Conservation (phyloP, 2,329 filamentous ascomycete species). For the Neonectria sp. region DNA sequence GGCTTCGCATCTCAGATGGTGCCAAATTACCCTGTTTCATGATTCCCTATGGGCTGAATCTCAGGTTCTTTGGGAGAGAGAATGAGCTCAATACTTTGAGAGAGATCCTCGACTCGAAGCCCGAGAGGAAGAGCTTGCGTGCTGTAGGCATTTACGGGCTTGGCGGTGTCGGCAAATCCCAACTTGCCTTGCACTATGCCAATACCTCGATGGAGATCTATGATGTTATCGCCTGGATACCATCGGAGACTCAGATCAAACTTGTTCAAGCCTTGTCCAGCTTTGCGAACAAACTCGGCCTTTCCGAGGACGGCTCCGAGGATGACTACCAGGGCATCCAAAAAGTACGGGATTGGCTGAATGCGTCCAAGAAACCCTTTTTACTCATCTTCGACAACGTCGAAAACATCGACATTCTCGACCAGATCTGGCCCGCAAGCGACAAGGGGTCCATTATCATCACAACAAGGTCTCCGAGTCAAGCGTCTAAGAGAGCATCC, state of each 20-base stretch:
- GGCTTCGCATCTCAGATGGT: conserved; percentile 2
- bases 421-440: conserved; percentile 22
- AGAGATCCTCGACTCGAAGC: neutral
- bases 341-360: conserved; percentile 21
- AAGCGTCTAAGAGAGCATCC: conserved; percentile 15
- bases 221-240: conserved; percentile 25
- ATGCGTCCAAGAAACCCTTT: conserved; percentile 13
- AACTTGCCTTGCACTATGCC: conserved; percentile 26
- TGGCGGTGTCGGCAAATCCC: conserved; percentile 22
- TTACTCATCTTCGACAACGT: conserved; percentile 26
- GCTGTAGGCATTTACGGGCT: conserved; percentile 13
- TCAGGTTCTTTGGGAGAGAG: conserved; percentile 11
- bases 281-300: conserved; percentile 20
- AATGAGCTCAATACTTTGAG: conserved; percentile 1
- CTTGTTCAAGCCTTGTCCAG: conserved; percentile 24
- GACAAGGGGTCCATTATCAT: conserved; percentile 24
- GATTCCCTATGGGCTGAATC: conserved; percentile 6
- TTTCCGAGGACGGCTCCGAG: conserved; percentile 6
- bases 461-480: conserved; percentile 18
- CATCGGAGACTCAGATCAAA: conserved; percentile 19
- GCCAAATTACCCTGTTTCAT: neutral
- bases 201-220: conserved; percentile 22
- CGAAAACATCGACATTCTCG: conserved; percentile 18
- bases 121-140: neutral
- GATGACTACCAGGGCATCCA: conserved; percentile 13